Base-by-base conservation (phyloP, 2,329 filamentous ascomycete genomes). In the Xenoacremonium recifei region DNA sequence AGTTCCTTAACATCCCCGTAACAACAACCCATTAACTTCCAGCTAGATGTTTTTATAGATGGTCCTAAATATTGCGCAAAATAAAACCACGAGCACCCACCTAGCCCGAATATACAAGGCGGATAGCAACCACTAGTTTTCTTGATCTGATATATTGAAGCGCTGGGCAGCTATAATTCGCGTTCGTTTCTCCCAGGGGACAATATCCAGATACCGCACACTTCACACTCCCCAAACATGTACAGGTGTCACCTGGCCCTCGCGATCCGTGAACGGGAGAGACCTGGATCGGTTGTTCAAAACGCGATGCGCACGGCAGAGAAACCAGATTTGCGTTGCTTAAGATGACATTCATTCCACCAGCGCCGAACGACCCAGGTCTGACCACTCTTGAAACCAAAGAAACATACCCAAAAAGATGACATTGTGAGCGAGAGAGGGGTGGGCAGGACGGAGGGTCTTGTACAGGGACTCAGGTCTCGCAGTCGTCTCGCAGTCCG, bases 331-430 rank as follows among this genome's bases (percentile, higher is more conserved):
- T 50, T 49, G 42, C 49, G 52, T 58, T 48, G 53, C 55, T 46
- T 52, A 45, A 53, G 46, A 51, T 45, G 48, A 43, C 40, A 55
- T 56, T 50, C 48, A 50, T 50, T 44, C 54, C 51, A 45, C 62
- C 60, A 59, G 58, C 60, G 58, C 58, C 61, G 51, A 59, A 61
- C 57, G 47, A 55, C 51, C 56, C 49, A 51, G 44, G 48, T 54
- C 53, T 53, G 50, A 50, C 57, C 55, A 53, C 56, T 60, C 53
- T 63, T 54, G 45, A 50, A 57, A 55, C 51, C 50, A 53, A 61
- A 44, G 50, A 42, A 50, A 57, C 49, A 53, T 64, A 64, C 57
- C 60, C 59, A 53, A 62, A 57, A 59, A 49, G 40, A 49, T 48
- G 50, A 41, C 37, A 42, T 29, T 45, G 42, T 48, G 43, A 53